phyloP scores from a whole-genome alignment of 208 protist species.

The Tritrichomonas foetus region DNA sequence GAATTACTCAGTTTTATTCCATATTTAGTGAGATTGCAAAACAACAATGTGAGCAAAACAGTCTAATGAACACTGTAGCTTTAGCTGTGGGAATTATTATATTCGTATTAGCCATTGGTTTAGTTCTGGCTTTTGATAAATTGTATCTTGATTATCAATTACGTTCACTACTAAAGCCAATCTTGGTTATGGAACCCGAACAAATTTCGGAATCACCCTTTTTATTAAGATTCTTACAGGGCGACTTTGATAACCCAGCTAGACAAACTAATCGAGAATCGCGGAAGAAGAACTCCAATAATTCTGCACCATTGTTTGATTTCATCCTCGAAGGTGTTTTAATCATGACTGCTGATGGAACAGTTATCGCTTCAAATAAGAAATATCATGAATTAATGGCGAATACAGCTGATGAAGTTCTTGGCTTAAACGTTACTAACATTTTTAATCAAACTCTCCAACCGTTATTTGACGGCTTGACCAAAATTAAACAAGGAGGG shows the following conservation, averaged over 20 bases:
- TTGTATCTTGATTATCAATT: background rate
- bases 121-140: background rate
- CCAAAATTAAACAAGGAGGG: background rate
- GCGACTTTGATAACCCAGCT: background rate
- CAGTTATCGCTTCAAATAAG: conserved; percentile 11
- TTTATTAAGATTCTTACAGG: background rate
- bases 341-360: background rate
- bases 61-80: background rate
- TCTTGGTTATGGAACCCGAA: background rate
- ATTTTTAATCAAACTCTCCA: background rate
- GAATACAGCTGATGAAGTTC: conserved; percentile 14
- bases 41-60: background rate
- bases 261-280: background rate
- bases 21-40: background rate
- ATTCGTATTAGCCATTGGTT: background rate
- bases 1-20: background rate
- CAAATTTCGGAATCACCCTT: background rate
- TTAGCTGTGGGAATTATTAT: background rate
- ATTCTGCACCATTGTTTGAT: background rate
- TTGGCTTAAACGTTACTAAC: background rate
- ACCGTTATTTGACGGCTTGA: background rate
- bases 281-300: background rate
- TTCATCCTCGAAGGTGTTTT: conserved; percentile 1
- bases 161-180: background rate
- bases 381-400: background rate